Conservation (phyloP, 139 green algal genomes). For the Mychonastes homosphaera region DNA sequence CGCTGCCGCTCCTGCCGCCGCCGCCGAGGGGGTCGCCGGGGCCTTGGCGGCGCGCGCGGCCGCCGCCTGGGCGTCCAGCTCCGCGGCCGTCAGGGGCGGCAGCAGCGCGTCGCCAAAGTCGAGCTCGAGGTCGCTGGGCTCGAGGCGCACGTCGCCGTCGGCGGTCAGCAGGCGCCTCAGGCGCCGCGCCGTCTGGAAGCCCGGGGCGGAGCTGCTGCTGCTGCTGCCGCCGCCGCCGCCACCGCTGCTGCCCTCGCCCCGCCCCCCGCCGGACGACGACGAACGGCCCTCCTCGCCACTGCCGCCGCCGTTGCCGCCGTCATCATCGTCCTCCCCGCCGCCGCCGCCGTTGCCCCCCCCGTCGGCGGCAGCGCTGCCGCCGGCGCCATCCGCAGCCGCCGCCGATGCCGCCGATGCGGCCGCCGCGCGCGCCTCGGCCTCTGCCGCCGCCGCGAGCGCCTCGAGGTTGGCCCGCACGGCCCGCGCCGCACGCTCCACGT, state of each 20-base stretch:
- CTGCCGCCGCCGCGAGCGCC: not conserved
- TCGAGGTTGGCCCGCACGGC: not conserved
- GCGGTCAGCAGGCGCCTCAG: too few species aligned
- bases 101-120: not conserved
- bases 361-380: slow-evolving; percentile 78
- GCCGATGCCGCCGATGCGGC: slow-evolving; percentile 26
- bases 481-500: slow-evolving; percentile 2
- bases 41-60: not conserved
- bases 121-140: too few species aligned
- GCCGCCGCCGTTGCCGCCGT: too few species aligned
- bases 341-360: too few species aligned
- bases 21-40: not conserved
- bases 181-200: too few species aligned
- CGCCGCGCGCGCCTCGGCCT: not conserved
- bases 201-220: too few species aligned
- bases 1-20: too few species aligned
- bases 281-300: slow-evolving; percentile 64
- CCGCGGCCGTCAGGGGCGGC: not conserved
- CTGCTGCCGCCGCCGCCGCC: too few species aligned
- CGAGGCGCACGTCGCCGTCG: too few species aligned
- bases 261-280: slow-evolving; percentile 9
- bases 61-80: not conserved
- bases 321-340: too few species aligned
- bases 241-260: not conserved
- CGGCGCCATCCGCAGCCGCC: slow-evolving; percentile 75